Conservation (phyloP, 441 rosid genomes). For the Populus hybrid region DNA sequence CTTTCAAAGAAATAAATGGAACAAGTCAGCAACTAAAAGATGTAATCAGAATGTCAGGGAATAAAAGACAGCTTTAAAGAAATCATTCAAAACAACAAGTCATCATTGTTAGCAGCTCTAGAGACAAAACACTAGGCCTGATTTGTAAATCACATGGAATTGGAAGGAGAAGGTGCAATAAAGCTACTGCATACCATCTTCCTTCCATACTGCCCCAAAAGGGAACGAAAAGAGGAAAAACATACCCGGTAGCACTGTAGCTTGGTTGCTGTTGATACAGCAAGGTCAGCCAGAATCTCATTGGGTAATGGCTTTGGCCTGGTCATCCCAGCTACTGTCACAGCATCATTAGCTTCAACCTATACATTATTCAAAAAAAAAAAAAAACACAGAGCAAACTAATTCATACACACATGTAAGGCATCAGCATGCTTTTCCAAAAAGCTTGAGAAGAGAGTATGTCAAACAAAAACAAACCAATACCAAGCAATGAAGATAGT, state of each 20-base stretch:
- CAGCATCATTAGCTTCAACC: slow-evolving; percentile 91
- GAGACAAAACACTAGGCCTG: not conserved
- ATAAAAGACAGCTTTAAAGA: not conserved
- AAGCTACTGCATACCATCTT: not conserved
- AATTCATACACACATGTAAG: not conserved
- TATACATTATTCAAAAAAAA: slow-evolving; percentile 22
- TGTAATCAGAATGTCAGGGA: slow-evolving; percentile 12
- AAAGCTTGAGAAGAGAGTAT: not conserved
- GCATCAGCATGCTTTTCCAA: not conserved
- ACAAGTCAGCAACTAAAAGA: slow-evolving; percentile 2
- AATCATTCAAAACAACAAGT: not conserved
- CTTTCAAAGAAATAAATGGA: slow-evolving; percentile 40
- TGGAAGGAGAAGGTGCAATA: slow-evolving; percentile 1
- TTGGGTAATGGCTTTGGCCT: slow-evolving; percentile 72
- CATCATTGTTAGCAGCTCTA: not conserved
- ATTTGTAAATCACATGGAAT: not conserved
- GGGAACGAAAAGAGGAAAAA: not conserved
- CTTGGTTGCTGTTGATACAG: slow-evolving; percentile 89
- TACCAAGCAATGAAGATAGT: not conserved
- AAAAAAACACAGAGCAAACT: not conserved
- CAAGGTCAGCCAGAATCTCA: slow-evolving; percentile 73
- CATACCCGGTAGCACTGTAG: slow-evolving; percentile 81
- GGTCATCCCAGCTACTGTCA: slow-evolving; percentile 79
- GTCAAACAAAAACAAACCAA: not conserved
- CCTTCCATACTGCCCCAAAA: not conserved